A percentile compares a stretch with the other conserved stretches of the same genome.
Conservation (phyloP, 805 yeast genomes). For the Torulaspora delbrueckii region DNA sequence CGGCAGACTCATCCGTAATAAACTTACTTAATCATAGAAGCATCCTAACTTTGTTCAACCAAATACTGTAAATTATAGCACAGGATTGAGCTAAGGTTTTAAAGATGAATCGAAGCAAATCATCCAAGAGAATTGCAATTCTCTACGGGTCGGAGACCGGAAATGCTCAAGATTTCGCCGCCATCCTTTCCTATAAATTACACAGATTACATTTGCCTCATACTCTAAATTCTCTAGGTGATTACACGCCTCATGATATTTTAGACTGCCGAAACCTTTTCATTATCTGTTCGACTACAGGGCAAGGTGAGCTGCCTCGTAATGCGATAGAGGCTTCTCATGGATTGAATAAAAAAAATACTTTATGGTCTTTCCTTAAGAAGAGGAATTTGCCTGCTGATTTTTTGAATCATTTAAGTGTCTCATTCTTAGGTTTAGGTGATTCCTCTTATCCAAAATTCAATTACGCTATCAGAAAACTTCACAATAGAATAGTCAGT, state of each 20-base stretch:
- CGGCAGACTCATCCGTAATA: neutral
- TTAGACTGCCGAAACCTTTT: constrained; percentile 41
- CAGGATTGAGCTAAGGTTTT: neutral
- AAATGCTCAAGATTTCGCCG: constrained; percentile 80
- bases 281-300: constrained; percentile 77
- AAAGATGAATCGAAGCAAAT: constrained; percentile 9
- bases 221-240: constrained; percentile 53
- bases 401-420: constrained; percentile 53
- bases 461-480: constrained; percentile 80
- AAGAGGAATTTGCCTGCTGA: constrained; percentile 58
- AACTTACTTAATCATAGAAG: too few relatives aligned
- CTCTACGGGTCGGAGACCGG: constrained; percentile 93
- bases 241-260: constrained; percentile 52
- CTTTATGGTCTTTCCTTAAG: constrained; percentile 69
- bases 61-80: too few relatives aligned
- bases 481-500: constrained; percentile 62
- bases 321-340: constrained; percentile 48
- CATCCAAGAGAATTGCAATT: constrained; percentile 45
- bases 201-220: constrained; percentile 48
- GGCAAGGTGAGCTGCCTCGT: constrained; percentile 90
- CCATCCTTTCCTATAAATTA: constrained; percentile 50
- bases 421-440: constrained; percentile 85
- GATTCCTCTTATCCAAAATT: constrained; percentile 87
- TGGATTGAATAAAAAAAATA: constrained; percentile 14
- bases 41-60: too few relatives aligned